Conservation (phyloP, 768 basidiomycete species). For the Xerocomus brunneocitrinus region DNA sequence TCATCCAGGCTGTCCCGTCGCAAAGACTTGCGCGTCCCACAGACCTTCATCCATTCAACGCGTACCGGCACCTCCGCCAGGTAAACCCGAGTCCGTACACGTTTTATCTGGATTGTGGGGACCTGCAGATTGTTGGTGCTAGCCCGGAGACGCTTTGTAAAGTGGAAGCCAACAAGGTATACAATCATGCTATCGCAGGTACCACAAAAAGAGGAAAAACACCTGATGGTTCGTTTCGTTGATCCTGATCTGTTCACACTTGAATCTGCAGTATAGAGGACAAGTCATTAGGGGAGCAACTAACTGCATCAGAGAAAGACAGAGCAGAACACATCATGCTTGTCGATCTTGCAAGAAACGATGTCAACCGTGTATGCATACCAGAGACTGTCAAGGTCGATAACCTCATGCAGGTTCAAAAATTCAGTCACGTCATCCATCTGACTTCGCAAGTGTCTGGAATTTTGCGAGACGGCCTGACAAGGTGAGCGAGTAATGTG, state of each 20-base stretch:
- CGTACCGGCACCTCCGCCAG: constrained; percentile 87
- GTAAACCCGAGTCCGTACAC: constrained; percentile 98
- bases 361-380: constrained; percentile 95
- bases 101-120: constrained; percentile 95
- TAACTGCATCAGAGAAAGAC: constrained; percentile 88
- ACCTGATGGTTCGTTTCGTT: constrained; percentile 60
- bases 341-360: constrained; percentile 95
- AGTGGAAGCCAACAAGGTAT: constrained; percentile 87
- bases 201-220: constrained; percentile 87
- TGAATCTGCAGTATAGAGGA: constrained; percentile 64
- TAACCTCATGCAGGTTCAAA: constrained; percentile 87
- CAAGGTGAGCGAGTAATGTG: constrained; percentile 49
- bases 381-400: constrained; percentile 96
- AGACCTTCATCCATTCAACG: constrained; percentile 92
- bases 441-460: constrained; percentile 95
- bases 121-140: constrained; percentile 93
- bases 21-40: constrained; percentile 87
- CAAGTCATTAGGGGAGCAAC: constrained; percentile 62
- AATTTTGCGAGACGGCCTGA: constrained; percentile 71
- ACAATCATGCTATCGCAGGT: constrained; percentile 97
- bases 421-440: constrained; percentile 98
- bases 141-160: constrained; percentile 98
- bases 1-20: constrained; percentile 98
- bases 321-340: constrained; percentile 99
- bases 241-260: constrained; percentile 1